Evolutionary conservation across 768 basidiomycete genomes (phyloP).

Genomic region (Tulasnella sp.): DNA sequence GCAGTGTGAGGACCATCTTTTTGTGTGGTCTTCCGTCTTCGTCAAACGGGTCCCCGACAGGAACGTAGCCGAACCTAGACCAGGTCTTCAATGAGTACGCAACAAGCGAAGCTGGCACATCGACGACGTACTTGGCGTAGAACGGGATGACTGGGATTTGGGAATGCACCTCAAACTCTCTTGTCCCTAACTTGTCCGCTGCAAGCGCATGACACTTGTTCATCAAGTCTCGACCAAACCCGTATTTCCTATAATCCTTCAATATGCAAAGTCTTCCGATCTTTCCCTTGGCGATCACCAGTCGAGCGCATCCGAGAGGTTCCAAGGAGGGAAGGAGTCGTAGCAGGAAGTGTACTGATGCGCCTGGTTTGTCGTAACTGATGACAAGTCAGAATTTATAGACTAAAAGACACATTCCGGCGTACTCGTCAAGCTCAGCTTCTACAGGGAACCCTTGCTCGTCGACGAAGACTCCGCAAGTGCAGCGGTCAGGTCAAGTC

Average conservation of each 20-base stretch:
- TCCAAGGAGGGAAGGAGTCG: constrained; percentile 56
- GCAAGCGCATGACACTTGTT: constrained; percentile 28
- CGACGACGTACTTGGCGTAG: constrained; percentile 62
- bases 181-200: neutral
- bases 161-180: constrained; percentile 58
- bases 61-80: constrained; percentile 26
- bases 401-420: constrained; percentile 8
- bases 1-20: constrained; percentile 53
- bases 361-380: constrained; percentile 52
- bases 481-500: neutral
- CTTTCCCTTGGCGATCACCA: constrained; percentile 56
- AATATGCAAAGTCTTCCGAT: constrained; percentile 51
- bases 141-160: constrained; percentile 69
- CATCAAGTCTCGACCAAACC: constrained; percentile 66
- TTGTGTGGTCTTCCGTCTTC: constrained; percentile 85
- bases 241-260: constrained; percentile 57
- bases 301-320: constrained; percentile 70
- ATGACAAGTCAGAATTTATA: neutral
- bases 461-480: constrained; percentile 49
- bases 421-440: constrained; percentile 68
- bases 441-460: constrained; percentile 73
- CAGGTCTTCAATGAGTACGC: constrained; percentile 17
- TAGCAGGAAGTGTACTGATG: constrained; percentile 66
- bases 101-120: constrained; percentile 1
- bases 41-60: constrained; percentile 62